Evolutionary conservation across 2,329 filamentous ascomycete genomes (phyloP).

Genomic region (Fusarium avenaceum): DNA sequence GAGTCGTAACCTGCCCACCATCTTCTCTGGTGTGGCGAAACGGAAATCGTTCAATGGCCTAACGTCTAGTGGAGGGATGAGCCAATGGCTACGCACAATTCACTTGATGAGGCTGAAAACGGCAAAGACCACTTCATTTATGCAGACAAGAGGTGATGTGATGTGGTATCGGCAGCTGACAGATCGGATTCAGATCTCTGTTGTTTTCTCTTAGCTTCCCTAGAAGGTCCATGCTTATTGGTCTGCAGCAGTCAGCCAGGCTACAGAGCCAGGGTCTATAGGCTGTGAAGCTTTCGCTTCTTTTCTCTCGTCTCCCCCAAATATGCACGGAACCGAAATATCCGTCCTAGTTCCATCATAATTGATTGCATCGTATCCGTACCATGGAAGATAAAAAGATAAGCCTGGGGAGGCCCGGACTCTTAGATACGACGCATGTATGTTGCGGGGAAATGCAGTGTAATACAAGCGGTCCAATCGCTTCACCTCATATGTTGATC

Average conservation of each 20-base stretch:
- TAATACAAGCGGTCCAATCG: conserved; percentile 17
- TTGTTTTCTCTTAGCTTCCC: conserved; percentile 5
- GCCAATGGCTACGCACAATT: conserved; percentile 12
- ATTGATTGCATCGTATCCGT: conserved; percentile 2
- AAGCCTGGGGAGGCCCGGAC: conserved; percentile 12
- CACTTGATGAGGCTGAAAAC: conserved; percentile 16
- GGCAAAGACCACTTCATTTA: conserved; percentile 14
- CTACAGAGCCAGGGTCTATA: not conserved
- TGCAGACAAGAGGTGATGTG: not conserved
- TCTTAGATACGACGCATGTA: not conserved
- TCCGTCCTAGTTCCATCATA: not conserved
- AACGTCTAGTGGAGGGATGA: conserved; percentile 10
- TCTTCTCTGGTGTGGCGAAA: conserved; percentile 18
- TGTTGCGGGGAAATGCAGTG: conserved; percentile 11
- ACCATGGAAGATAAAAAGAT: conserved; percentile 8
- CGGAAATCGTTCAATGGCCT: conserved; percentile 17
- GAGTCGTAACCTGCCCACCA: not conserved
- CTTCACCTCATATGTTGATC: not conserved
- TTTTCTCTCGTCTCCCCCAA: not conserved
- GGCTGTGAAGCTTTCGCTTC: not conserved
- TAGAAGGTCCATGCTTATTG: conserved; percentile 3
- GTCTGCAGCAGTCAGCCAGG: not conserved
- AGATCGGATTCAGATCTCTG: conserved; percentile 24
- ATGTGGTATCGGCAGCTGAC: conserved; percentile 7
- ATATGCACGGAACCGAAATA: conserved; percentile 5